Conservation (phyloP, 768 basidiomycete species). For the Mycena albidolilacea region DNA sequence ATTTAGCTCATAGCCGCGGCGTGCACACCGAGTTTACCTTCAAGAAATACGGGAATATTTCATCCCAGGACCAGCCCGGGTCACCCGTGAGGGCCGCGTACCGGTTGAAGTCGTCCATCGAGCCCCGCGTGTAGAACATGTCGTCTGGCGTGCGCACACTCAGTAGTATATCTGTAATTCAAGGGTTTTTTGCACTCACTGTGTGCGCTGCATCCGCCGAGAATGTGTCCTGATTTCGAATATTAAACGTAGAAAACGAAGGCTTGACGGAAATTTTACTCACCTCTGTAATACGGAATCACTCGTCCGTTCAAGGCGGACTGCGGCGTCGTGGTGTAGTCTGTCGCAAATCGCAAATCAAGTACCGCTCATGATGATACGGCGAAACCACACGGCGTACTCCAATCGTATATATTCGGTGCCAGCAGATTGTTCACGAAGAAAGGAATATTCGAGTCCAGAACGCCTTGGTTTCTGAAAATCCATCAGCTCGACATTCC, state of each 20-base stretch:
- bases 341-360: not conserved
- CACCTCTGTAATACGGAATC: slow-evolving; percentile 35
- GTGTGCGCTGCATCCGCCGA: slow-evolving; percentile 50
- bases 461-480: slow-evolving; percentile 16
- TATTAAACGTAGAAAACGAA: not conserved
- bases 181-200: slow-evolving; percentile 39
- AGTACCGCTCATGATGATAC: not conserved
- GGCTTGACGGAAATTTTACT: not conserved
- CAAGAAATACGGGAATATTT: slow-evolving; percentile 47
- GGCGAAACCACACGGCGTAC: not conserved
- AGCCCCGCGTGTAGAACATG: slow-evolving; percentile 52
- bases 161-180: not conserved
- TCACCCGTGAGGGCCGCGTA: slow-evolving; percentile 51
- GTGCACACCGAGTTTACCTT: slow-evolving; percentile 40
- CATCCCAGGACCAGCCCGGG: slow-evolving; percentile 54
- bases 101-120: slow-evolving; percentile 48
- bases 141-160: slow-evolving; percentile 38
- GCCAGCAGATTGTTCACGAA: slow-evolving; percentile 4
- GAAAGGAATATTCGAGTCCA: slow-evolving; percentile 24
- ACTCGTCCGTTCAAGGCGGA: slow-evolving; percentile 31
- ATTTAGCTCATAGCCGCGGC: not conserved
- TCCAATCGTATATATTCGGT: slow-evolving; percentile 15
- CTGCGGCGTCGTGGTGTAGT: slow-evolving; percentile 42
- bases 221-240: slow-evolving; percentile 21
- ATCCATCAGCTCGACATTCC: not conserved